Conservation (phyloP, 306 rosid species). For the Hippophae rhamnoides region DNA sequence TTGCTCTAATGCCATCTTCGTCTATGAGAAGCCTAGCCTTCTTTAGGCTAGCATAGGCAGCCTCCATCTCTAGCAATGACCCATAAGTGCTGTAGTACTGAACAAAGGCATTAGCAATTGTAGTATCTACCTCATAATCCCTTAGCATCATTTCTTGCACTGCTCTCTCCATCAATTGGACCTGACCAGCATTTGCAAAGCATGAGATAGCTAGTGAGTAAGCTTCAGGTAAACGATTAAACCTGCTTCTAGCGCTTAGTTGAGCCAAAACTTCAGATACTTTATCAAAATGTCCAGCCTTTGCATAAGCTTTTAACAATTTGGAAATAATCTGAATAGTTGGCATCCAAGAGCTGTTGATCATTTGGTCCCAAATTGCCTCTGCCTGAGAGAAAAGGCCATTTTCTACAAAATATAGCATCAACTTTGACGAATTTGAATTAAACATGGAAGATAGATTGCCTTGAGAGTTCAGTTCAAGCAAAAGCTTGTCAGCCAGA, state of each 20-base stretch:
- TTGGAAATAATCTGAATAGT: background rate
- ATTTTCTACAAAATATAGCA: constrained; percentile 5
- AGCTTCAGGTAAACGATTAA: constrained; percentile 39
- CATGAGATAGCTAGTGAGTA: constrained; percentile 63
- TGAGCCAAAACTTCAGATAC: constrained; percentile 10
- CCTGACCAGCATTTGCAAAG: constrained; percentile 67
- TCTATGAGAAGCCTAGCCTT: constrained; percentile 55
- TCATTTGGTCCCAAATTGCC: constrained; percentile 9
- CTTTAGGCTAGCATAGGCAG: constrained; percentile 51
- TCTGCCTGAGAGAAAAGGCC: constrained; percentile 2
- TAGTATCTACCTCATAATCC: constrained; percentile 39
- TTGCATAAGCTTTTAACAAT: background rate
- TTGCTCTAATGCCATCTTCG: constrained; percentile 51
- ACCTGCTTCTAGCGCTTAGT: constrained; percentile 26
- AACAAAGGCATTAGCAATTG: constrained; percentile 50
- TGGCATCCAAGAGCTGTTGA: constrained; percentile 8
- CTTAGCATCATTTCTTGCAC: constrained; percentile 49
- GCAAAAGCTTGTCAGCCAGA: constrained; percentile 2
- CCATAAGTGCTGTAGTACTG: constrained; percentile 53
- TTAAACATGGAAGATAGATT: background rate
- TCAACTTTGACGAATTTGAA: background rate
- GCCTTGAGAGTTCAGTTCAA: background rate
- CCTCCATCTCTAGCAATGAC: constrained; percentile 63
- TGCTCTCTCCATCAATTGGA: constrained; percentile 65
- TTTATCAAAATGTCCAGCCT: background rate